Evolutionary conservation across 2,329 filamentous ascomycete genomes (phyloP), one percentile per base, ranked within the genome.

Genomic region (Fusarium foetens): DNA sequence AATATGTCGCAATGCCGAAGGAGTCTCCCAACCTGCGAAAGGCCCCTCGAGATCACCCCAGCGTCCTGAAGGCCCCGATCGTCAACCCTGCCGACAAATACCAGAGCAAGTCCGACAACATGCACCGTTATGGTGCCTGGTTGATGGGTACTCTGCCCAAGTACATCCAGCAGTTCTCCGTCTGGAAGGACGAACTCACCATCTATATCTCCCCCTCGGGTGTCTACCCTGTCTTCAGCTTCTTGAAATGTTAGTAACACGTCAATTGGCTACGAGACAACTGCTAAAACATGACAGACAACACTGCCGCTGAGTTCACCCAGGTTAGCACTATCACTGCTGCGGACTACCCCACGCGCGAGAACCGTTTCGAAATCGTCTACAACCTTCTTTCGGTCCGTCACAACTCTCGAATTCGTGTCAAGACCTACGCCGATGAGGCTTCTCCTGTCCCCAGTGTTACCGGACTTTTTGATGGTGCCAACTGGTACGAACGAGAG

Each of bases 381-480:
- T 99, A 99, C 89, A 98, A 99, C 85, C 84, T 99, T 75, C 91
- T 99, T 71, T 97, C 93, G 76, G 93, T 99, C 78, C 93, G 96
- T 75, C 94, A 98, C 87, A 99, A 99, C 86, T 93, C 95, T 59
- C 93, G 96, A 76, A 96, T 99, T 83, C 91, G 96, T 69, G 94
- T 99, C 80, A 99, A 99, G 91, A 99, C 96, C 52, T 99, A 99
- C 81, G 95, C 95, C 78, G 95, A 99, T 80, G 96, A 99, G 86
- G 93, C 94, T 12, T 94, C 94, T 8, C 95, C 96, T 3, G 94
- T 99, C 1, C 96, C 96, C 43, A 97, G 93, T 81, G 88, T 98
- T 76, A 95, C 92, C 53, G 85, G 89, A 70, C 88, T 99, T 48
- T 99, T 93, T 81, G 95, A 98, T 80, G 96, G 96, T 67, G 97